Base-by-base conservation (phyloP, 2,329 filamentous ascomycete genomes). In the Colletotrichum sojae region DNA sequence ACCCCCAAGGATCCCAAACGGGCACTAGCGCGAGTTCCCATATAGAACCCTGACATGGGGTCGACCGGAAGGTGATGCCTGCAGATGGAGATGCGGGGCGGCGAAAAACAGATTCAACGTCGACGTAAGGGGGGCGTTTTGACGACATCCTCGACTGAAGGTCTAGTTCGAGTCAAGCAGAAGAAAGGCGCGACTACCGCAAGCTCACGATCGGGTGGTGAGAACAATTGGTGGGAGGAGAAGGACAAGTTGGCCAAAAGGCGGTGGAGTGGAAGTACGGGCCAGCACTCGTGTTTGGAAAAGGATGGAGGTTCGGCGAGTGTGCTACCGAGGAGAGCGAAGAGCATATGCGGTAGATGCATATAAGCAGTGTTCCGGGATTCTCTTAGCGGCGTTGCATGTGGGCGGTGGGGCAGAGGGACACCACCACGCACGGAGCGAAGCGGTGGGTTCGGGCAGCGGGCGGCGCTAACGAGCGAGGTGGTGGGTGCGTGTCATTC, bases 1-100 rank as follows among this genome's bases (percentile, higher is more conserved):
- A 67, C 67, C 57, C 27, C 64, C 57, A 57, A 58, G 67, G 58
- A 62, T 63, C 53, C 67, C 46, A 52, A 69, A 70, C 67, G 67
- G 67, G 56, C 61, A 70, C 67, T 70, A 70, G 67, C 67, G 67
- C 67, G 68, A 63, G 63, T 63, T 55, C 40, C 67, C 67, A 58
- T 63, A 10, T 54, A 39, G 54, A 68, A 70, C 67, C 63, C 64
- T 67, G 63, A 58, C 63, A 51, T 58, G 57, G 67, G 53, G 52
- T 45, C 51, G 43, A 51, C 62, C 55, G 57, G 52, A 68, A 54
- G 55, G 45, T 63, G 63, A 70, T 68, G 63, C 67, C 67, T 70
- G 67, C 67, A 70, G 63, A 68, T 62, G 57, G 64, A 27, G 58
- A 62, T 70, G 67, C 67, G 67, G 67, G 67, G 67, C 52, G 58